A percentile compares a stretch with the other conserved stretches of the same genome.
phyloP scores from a whole-genome alignment of 2,329 filamentous ascomycete genomes.

The Cytospora chrysosperma region DNA sequence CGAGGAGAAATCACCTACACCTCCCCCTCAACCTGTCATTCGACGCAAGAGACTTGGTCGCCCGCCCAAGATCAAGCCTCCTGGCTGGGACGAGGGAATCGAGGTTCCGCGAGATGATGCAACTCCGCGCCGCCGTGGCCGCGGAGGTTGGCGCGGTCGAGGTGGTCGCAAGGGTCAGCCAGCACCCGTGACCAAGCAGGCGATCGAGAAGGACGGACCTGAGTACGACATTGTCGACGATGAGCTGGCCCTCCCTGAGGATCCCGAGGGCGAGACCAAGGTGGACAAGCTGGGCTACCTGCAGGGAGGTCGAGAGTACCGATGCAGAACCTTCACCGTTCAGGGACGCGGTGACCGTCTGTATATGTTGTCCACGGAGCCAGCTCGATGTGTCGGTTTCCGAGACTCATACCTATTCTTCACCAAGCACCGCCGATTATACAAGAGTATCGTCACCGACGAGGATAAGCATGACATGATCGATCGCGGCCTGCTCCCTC shows the following conservation, averaged over 20 bases:
- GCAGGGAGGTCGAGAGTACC: constrained; percentile 82
- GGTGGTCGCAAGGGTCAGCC: constrained; percentile 68
- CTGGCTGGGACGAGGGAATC: constrained; percentile 71
- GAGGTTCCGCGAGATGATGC: constrained; percentile 55
- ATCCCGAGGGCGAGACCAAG: constrained; percentile 86
- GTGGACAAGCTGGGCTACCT: constrained; percentile 88
- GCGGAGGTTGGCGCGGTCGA: constrained; percentile 68
- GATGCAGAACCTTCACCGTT: constrained; percentile 93
- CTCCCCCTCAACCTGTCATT: constrained; percentile 61
- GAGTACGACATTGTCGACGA: constrained; percentile 88
- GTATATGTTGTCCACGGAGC: constrained; percentile 98
- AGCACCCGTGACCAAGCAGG: constrained; percentile 75
- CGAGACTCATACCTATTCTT: constrained; percentile 98
- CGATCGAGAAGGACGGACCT: constrained; percentile 91
- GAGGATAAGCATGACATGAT: constrained; percentile 98
- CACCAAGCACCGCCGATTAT: constrained; percentile 92
- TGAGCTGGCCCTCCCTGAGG: constrained; percentile 84
- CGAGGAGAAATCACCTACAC: constrained; percentile 50
- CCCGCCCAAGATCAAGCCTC: constrained; percentile 79
- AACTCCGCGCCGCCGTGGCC: constrained; percentile 62
- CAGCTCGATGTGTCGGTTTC: constrained; percentile 94
- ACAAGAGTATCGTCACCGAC: constrained; percentile 97
- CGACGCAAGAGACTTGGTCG: constrained; percentile 79
- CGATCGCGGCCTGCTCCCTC: constrained; percentile 89
- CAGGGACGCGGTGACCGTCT: constrained; percentile 77